Percentiles rank a stretch among this genome's conserved stretches.
Conservation (phyloP, 495 filamentous ascomycete genomes). For the Penicillium waksmanii region DNA sequence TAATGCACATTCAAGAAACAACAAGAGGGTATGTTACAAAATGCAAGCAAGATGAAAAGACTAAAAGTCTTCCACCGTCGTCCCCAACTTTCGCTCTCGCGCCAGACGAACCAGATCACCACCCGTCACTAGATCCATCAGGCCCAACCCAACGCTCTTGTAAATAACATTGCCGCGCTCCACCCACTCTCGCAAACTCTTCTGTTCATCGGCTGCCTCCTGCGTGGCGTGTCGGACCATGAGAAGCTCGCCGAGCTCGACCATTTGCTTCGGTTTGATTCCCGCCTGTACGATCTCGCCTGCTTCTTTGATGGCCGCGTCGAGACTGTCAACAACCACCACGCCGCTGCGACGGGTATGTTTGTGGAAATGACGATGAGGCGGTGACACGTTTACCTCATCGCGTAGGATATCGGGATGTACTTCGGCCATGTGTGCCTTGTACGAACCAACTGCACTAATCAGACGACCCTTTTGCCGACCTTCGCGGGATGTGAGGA, state of each 20-base stretch:
- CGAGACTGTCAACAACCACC: slow-evolving; percentile 80
- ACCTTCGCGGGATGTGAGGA: slow-evolving; percentile 69
- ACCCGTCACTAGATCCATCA: slow-evolving; percentile 66
- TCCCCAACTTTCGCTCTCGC: slow-evolving; percentile 72
- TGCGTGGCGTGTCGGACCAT: slow-evolving; percentile 63
- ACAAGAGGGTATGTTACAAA: slow-evolving; percentile 20
- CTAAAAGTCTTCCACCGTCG: slow-evolving; percentile 61
- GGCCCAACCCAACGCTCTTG: slow-evolving; percentile 50
- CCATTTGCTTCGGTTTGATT: slow-evolving; percentile 69
- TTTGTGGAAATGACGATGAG: slow-evolving; percentile 66
- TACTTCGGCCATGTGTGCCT: slow-evolving; percentile 82
- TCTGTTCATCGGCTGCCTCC: slow-evolving; percentile 49
- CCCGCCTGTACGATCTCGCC: slow-evolving; percentile 87
- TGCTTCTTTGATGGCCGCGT: slow-evolving; percentile 79
- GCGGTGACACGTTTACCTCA: slow-evolving; percentile 59
- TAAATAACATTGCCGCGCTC: slow-evolving; percentile 74
- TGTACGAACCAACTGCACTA: slow-evolving; percentile 82
- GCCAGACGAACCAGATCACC: slow-evolving; percentile 76
- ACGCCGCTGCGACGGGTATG: slow-evolving; percentile 73
- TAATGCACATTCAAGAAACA: background rate
- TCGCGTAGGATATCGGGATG: slow-evolving; percentile 73
- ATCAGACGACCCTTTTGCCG: slow-evolving; percentile 77
- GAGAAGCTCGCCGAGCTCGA: slow-evolving; percentile 84
- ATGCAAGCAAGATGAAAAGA: slow-evolving; percentile 12
- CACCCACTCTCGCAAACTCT: slow-evolving; percentile 70